Conservation (phyloP, 1,139 yeast genomes). For the Chernovozyma sophiae-reginae region DNA sequence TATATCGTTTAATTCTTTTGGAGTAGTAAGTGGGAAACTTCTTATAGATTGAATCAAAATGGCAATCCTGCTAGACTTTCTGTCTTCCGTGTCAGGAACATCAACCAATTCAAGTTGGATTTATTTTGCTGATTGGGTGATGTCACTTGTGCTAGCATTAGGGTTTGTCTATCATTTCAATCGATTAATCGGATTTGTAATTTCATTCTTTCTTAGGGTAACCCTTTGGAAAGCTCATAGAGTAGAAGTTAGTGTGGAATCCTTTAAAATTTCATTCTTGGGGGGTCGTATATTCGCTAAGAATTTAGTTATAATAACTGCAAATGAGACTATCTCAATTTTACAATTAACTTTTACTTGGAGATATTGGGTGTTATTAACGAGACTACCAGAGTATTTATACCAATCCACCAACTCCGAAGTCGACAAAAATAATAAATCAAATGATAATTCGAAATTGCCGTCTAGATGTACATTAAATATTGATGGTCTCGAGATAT, state of each 20-base stretch:
- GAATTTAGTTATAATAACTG: slow-evolving; percentile 65
- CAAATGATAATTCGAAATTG: slow-evolving; percentile 37
- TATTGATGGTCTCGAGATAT: slow-evolving; percentile 76
- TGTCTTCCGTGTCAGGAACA: slow-evolving; percentile 16
- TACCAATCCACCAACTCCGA: background rate
- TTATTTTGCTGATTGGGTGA: slow-evolving; percentile 77
- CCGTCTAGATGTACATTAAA: slow-evolving; percentile 60
- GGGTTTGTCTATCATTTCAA: slow-evolving; percentile 74
- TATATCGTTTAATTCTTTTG: too few relatives aligned
- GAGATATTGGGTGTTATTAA: slow-evolving; percentile 76
- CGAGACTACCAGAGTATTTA: slow-evolving; percentile 43
- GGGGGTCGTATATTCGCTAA: slow-evolving; percentile 82
- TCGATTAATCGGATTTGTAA: slow-evolving; percentile 60
- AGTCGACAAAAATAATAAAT: background rate
- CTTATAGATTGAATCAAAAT: too few relatives aligned
- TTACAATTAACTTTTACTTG: slow-evolving; percentile 76
- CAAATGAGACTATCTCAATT: slow-evolving; percentile 66
- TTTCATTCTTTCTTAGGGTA: slow-evolving; percentile 50
- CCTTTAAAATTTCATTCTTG: slow-evolving; percentile 68
- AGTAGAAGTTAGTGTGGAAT: slow-evolving; percentile 61
- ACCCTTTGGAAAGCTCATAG: slow-evolving; percentile 61
- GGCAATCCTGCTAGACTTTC: slow-evolving; percentile 24
- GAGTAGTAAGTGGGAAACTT: too few relatives aligned
- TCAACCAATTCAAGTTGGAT: slow-evolving; percentile 65
- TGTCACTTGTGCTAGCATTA: slow-evolving; percentile 58